phyloP scores from a whole-genome alignment of 805 yeast genomes.

The Candida gorgasii region DNA sequence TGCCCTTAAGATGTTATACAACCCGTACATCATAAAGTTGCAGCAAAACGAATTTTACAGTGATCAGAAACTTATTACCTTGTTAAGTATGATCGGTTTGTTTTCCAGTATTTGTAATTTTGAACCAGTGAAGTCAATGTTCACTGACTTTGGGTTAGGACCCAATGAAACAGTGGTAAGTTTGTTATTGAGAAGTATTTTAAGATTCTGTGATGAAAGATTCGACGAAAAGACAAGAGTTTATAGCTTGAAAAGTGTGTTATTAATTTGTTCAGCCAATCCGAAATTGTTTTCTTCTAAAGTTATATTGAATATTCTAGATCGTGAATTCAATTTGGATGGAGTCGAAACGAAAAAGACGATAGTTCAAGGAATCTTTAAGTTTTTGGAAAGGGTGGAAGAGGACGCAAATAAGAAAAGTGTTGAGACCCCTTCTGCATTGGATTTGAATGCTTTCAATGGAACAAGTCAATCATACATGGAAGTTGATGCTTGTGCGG shows the following conservation, averaged over 20 bases:
- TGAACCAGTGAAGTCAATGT: slow-evolving; percentile 38
- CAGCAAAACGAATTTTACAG: slow-evolving; percentile 18
- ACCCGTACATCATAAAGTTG: slow-evolving; percentile 22
- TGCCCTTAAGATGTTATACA: neutral
- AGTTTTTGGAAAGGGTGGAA: slow-evolving; percentile 61
- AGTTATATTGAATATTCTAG: slow-evolving; percentile 53
- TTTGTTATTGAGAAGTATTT: slow-evolving; percentile 57
- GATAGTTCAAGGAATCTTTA: slow-evolving; percentile 57
- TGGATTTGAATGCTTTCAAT: slow-evolving; percentile 55
- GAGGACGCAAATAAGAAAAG: slow-evolving; percentile 39
- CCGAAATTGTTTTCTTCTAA: slow-evolving; percentile 66
- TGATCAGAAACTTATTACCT: slow-evolving; percentile 52
- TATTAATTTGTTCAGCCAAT: slow-evolving; percentile 60
- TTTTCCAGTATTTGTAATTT: slow-evolving; percentile 73
- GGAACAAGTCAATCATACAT: slow-evolving; percentile 50
- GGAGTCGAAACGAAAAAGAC: slow-evolving; percentile 47
- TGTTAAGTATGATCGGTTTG: slow-evolving; percentile 64
- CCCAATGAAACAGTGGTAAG: slow-evolving; percentile 58
- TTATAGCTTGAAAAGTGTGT: slow-evolving; percentile 56
- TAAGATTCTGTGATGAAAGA: slow-evolving; percentile 48
- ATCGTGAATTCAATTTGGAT: slow-evolving; percentile 43
- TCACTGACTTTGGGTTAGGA: slow-evolving; percentile 41
- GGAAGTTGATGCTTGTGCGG: slow-evolving; percentile 73
- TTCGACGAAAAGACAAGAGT: slow-evolving; percentile 39
- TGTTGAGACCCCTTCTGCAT: slow-evolving; percentile 37